Evolutionary conservation across 352 stramenopile species (phyloP).

Genomic region (Phytopythium delawarense): DNA sequence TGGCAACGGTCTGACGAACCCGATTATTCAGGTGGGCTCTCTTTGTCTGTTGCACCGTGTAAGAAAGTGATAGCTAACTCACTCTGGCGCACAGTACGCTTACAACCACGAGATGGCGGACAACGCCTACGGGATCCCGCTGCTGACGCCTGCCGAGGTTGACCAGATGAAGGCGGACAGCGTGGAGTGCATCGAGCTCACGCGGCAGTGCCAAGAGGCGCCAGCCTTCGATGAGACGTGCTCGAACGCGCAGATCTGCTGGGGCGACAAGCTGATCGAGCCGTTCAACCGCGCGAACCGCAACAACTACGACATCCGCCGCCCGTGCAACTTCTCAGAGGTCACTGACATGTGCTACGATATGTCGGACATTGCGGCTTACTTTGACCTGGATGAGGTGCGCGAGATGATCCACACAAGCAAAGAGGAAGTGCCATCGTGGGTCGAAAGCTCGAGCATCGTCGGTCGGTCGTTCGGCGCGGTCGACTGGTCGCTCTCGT

Average conservation of each 20-base stretch:
- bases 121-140: constrained; percentile 44
- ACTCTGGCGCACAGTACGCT: constrained; percentile 15
- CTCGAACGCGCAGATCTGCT: constrained; percentile 24
- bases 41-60: neutral
- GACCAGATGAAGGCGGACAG: neutral
- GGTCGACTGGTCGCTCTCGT: constrained; percentile 91
- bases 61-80: neutral
- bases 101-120: constrained; percentile 37
- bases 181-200: constrained; percentile 11
- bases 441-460: neutral
- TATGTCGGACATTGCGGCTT: constrained; percentile 37
- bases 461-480: constrained; percentile 92
- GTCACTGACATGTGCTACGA: constrained; percentile 37
- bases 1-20: constrained; percentile 46
- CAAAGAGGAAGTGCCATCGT: neutral
- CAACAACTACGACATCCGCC: constrained; percentile 40
- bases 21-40: constrained; percentile 25
- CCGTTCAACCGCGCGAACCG: constrained; percentile 19
- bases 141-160: constrained; percentile 15
- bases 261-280: constrained; percentile 21
- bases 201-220: constrained; percentile 7
- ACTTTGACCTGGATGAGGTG: constrained; percentile 51
- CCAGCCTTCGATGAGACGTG: constrained; percentile 7
- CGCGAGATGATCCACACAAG: constrained; percentile 20
- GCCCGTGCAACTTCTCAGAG: constrained; percentile 13